Percentiles rank a stretch among this genome's conserved stretches.
phyloP scores from a whole-genome alignment of 129 eudicot genomes.

The Artemisia argyi region DNA sequence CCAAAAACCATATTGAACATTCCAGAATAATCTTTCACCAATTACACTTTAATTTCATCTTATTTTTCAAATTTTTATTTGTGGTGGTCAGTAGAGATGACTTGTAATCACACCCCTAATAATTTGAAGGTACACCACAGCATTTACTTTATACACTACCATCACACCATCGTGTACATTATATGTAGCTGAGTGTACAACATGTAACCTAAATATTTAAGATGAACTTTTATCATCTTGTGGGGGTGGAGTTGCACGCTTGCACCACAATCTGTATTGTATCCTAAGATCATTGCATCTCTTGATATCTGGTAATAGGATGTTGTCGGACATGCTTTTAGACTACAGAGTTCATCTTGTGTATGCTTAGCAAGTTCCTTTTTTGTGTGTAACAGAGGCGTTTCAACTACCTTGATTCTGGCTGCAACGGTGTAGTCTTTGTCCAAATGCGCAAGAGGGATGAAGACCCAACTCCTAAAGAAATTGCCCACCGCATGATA shows the following conservation, averaged over 20 bases:
- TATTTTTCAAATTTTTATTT: background rate
- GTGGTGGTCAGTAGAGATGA: background rate
- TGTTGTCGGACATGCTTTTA: no score
- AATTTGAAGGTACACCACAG: no score
- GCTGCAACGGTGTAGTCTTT: slow-evolving; percentile 93
- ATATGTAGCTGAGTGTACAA: no score
- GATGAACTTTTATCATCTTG: no score
- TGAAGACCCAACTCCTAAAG: slow-evolving; percentile 82
- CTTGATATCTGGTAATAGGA: no score
- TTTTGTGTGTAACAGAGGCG: slow-evolving; percentile 58
- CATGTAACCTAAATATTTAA: no score
- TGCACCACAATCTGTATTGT: no score
- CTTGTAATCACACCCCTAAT: no score
- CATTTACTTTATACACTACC: no score
- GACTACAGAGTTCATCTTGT: background rate
- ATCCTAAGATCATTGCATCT: no score
- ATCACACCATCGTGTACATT: no score
- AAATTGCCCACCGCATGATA: slow-evolving; percentile 80
- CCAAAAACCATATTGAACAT: background rate
- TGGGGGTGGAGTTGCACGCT: no score
- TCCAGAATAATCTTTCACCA: background rate
- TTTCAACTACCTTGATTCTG: slow-evolving; percentile 78
- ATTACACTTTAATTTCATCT: slow-evolving; percentile 2
- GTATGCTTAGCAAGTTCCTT: background rate
- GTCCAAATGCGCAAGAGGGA: slow-evolving; percentile 78